Percentiles rank a stretch among this genome's conserved stretches.
Evolutionary conservation across 1,139 yeast genomes (phyloP).

Genomic region (Magnusiomyces paraingens): DNA sequence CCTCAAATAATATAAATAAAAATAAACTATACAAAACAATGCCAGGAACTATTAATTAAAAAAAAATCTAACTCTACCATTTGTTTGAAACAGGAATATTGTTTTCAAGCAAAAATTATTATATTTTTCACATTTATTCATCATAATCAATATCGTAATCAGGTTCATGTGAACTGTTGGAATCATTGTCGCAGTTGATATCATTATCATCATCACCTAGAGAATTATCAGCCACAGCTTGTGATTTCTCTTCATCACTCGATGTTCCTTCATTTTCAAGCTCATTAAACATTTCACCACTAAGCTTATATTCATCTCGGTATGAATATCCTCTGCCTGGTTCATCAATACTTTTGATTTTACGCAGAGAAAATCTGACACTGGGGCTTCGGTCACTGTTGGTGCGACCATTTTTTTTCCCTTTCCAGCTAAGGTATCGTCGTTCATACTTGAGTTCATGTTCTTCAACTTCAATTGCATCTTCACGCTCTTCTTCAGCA

Average conservation of each 20-base stretch:
- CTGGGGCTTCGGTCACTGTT: neutral
- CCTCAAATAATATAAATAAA: neutral
- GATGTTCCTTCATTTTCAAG: neutral
- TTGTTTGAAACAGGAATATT: too few relatives aligned
- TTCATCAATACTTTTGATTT: neutral
- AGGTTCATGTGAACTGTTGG: slow-evolving; percentile 6
- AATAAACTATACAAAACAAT: neutral
- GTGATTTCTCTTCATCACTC: neutral
- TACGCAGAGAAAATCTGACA: neutral
- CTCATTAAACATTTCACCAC: neutral
- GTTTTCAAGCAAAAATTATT: neutral
- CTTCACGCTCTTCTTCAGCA: neutral
- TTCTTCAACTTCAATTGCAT: slow-evolving; percentile 4
- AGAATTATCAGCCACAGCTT: neutral
- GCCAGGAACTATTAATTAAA: too few relatives aligned
- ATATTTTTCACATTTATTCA: slow-evolving; percentile 2
- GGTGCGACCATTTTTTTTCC: neutral
- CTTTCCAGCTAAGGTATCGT: neutral
- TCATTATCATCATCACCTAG: neutral
- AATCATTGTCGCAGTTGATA: neutral
- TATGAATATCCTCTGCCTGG: neutral
- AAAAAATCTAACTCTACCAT: too few relatives aligned
- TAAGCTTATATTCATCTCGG: neutral
- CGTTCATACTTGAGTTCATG: neutral
- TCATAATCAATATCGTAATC: slow-evolving; percentile 17